Percentiles rank a stretch among this genome's conserved stretches.
These are phyloP conservation scores for Boletus sensibilis DNA, from an alignment of 768 basidiomycete genomes.

Conservation along the genomic window DNA sequence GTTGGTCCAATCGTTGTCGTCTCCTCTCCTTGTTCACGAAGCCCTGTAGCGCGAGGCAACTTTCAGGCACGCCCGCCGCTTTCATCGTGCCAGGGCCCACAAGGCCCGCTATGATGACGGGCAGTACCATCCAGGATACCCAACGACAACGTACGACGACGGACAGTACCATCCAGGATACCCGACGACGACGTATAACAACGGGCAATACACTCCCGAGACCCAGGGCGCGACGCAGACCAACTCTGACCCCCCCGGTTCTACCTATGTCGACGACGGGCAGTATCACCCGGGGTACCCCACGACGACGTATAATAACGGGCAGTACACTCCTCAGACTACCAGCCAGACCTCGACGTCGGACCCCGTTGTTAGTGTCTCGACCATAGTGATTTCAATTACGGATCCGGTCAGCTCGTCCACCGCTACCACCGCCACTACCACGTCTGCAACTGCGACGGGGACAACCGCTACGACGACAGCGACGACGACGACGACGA, in stretches of 20 bases:
- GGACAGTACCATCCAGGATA: constrained; percentile 20
- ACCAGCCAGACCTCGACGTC: neutral
- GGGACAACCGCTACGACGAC: neutral
- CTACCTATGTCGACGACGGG: constrained; percentile 9
- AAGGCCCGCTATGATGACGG: constrained; percentile 21
- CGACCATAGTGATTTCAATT: neutral
- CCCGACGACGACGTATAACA: constrained; percentile 8
- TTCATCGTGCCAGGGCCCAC: constrained; percentile 10
- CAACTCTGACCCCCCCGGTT: neutral
- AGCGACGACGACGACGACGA: neutral
- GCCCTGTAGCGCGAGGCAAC: constrained; percentile 6
- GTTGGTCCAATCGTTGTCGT: constrained; percentile 1
- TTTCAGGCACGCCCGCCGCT: constrained; percentile 12
- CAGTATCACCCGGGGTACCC: constrained; percentile 22
- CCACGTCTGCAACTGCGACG: neutral
- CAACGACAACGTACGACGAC: constrained; percentile 17
- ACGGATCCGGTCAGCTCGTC: neutral
- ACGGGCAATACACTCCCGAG: constrained; percentile 2
- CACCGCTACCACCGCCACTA: neutral
- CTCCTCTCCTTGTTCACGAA: constrained; percentile 2
- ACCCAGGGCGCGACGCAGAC: neutral
- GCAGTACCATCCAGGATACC: constrained; percentile 22
- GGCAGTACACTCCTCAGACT: constrained; percentile 3
- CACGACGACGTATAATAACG: constrained; percentile 22
- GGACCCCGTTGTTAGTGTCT: neutral